Conservation (phyloP, 768 basidiomycete species). For the Suillus americanus region DNA sequence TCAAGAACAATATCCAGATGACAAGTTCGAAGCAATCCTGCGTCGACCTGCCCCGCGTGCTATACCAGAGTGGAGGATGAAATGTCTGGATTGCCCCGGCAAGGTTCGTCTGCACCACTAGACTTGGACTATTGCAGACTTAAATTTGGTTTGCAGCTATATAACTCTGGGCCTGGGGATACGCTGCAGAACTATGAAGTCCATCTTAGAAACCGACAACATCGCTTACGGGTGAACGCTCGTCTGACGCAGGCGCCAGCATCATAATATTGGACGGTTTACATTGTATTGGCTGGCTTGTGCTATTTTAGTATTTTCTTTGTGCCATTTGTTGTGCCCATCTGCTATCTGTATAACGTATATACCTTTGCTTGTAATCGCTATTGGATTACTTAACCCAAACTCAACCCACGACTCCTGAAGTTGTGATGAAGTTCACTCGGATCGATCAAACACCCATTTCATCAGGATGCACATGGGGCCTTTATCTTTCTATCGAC, state of each 20-base stretch:
- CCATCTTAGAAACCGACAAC: conserved; percentile 84
- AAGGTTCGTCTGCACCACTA: conserved; percentile 53
- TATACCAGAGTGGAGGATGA: conserved; percentile 86
- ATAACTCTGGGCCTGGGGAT: conserved; percentile 87
- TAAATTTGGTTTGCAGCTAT: conserved; percentile 51
- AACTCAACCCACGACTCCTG: not conserved
- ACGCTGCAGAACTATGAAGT: conserved; percentile 89
- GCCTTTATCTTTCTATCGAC: not conserved
- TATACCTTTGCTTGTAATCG: conserved; percentile 33
- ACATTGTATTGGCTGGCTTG: not conserved
- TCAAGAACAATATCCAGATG: conserved; percentile 73
- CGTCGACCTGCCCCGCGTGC: conserved; percentile 54
- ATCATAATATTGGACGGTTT: conserved; percentile 1
- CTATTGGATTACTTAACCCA: conserved; percentile 1
- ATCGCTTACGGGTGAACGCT: conserved; percentile 71
- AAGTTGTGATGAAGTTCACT: not conserved
- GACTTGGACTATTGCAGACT: conserved; percentile 4
- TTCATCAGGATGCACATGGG: not conserved
- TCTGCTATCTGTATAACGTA: conserved; percentile 28
- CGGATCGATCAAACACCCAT: not conserved
- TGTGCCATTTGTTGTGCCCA: conserved; percentile 22
- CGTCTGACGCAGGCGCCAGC: conserved; percentile 32
- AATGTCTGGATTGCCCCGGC: conserved; percentile 90
- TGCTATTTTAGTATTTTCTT: conserved; percentile 10
- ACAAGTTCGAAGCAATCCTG: conserved; percentile 77